Evolutionary conservation across 2,329 filamentous ascomycete species (phyloP), one percentile per base, ranked within the genome.

Genomic region (Penicillium sp.): DNA sequence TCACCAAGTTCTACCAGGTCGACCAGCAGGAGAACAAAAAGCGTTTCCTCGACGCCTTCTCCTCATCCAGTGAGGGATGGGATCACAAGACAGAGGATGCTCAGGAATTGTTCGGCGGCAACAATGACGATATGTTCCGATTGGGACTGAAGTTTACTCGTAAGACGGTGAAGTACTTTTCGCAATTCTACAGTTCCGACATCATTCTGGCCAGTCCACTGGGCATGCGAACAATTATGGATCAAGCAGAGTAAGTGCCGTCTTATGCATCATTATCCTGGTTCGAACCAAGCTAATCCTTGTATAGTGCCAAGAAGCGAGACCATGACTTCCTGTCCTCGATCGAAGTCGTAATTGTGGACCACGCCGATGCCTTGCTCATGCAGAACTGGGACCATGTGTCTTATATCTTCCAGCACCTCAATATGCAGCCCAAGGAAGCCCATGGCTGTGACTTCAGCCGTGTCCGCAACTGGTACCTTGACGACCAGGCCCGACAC

Each of bases 341-440:
- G 1, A 91, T 99, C 67, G 95, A 99, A 76, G 77, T 99, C 51
- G 87, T 95, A 31, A 82, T 98, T 47, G 83, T 96, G 59, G 95
- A 99, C 73, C 93, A 98, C 75, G 89, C 92, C 13, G 93, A 98
- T 74, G 92, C 92, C 0, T 84, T 97, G 43, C 85, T 96, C 9
- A 97, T 97, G 92, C 95, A 99, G 74, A 98, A 96, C 73, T 98
- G 93, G 93, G 92, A 97, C 69, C 93, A 99, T 71, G 85, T 97
- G 59, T 91, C 96, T 73, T 91, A 90, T 72, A 90, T 97, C 67
- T 93, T 98, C 69, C 87, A 91, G 61, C 91, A 96, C 72, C 84
- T 99, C 61, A 99, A 99, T 73, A 82, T 90, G 23, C 91, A 96
- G 68, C 93, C 95, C 37, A 91, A 89, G 69, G 91, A 96, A 67